Percentiles rank a stretch among this genome's conserved stretches.
These are phyloP conservation scores for Gloeopeniophorella convolvens DNA, from an alignment of 768 basidiomycete species.

Conservation along the genomic window DNA sequence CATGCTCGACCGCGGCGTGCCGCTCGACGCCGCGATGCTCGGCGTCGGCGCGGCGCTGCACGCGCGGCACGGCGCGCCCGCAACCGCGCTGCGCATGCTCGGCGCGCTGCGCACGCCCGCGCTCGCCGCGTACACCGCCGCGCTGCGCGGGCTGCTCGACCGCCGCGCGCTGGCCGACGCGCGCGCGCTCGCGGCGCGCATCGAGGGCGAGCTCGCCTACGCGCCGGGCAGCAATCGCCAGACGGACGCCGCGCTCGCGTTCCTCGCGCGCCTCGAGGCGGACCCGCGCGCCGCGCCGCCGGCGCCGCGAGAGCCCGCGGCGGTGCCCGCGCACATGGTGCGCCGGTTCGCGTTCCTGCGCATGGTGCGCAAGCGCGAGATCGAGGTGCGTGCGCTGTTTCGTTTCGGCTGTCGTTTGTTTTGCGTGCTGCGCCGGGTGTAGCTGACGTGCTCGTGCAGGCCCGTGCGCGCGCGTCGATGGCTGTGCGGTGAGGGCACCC, in stretches of 20 bases:
- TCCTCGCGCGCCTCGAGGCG: constrained; percentile 1
- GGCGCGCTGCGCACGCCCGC: neutral
- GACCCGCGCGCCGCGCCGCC: neutral
- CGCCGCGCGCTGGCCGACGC: neutral
- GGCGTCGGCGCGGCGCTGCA: constrained; percentile 44
- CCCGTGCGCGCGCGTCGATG: too few relatives aligned
- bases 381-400: too few relatives aligned
- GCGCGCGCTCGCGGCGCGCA: too few relatives aligned
- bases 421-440: too few relatives aligned
- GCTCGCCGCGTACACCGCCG: neutral
- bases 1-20: constrained; percentile 42
- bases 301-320: neutral
- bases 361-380: too few relatives aligned
- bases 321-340: too few relatives aligned
- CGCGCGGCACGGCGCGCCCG: constrained; percentile 34
- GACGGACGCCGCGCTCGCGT: neutral
- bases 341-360: too few relatives aligned
- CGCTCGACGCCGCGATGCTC: constrained; percentile 42
- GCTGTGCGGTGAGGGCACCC: too few relatives aligned
- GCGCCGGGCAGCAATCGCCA: neutral
- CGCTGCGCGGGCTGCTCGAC: constrained; percentile 9
- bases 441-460: too few relatives aligned
- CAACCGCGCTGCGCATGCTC: constrained; percentile 36
- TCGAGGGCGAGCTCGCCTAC: neutral
- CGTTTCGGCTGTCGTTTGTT: too few relatives aligned